A percentile compares a stretch with the other conserved stretches of the same genome.
Conservation (phyloP, 306 rosid species). For the Cotoneaster glaucophyllus region DNA sequence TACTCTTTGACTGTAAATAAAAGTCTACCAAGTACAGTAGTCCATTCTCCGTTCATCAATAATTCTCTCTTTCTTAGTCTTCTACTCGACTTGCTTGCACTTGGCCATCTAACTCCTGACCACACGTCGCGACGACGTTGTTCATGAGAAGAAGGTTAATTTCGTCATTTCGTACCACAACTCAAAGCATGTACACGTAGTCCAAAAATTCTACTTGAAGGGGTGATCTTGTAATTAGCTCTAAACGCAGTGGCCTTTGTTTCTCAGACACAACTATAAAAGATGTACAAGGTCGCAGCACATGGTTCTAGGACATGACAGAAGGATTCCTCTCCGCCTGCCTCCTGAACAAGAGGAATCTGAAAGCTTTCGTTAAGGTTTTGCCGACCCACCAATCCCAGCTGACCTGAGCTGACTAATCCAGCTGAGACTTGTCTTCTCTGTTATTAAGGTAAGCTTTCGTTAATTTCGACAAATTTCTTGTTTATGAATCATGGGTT, state of each 20-base stretch:
- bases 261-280: neutral
- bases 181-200: neutral
- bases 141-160: neutral
- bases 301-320: neutral
- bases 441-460: neutral
- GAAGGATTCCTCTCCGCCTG: neutral
- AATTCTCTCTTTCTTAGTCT: no score
- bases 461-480: neutral
- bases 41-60: neutral
- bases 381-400: neutral
- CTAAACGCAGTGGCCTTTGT: neutral
- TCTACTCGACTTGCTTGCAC: no score
- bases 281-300: neutral
- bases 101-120: no score
- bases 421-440: neutral
- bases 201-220: neutral
- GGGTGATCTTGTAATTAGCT: neutral
- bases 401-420: neutral
- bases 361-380: neutral
- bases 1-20: neutral
- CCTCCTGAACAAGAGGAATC: neutral
- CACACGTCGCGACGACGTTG: neutral
- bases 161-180: neutral
- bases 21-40: neutral
- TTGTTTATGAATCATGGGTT: neutral